These are phyloP conservation scores for Dothideomycetes sp. DNA, from an alignment of 2,329 filamentous ascomycete species.

Conservation along the genomic window DNA sequence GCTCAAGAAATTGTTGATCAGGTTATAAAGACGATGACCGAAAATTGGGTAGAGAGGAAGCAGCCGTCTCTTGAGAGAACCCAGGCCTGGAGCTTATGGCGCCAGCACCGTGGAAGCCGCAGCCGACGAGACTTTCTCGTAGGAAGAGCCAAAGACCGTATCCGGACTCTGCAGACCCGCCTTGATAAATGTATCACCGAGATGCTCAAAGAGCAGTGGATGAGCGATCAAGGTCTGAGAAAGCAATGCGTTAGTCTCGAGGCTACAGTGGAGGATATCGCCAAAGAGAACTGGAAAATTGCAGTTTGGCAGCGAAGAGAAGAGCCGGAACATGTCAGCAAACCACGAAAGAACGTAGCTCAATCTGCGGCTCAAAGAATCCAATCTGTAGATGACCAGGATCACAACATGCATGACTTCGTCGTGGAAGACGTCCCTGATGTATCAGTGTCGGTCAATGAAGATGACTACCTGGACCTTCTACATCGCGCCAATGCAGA, in stretches of 20 bases:
- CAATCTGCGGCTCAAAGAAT: too few species aligned
- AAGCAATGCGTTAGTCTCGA: constrained; percentile 51
- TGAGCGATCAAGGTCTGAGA: constrained; percentile 40
- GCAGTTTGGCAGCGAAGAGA: constrained; percentile 23
- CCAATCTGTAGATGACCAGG: neutral
- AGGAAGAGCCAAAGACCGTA: constrained; percentile 28
- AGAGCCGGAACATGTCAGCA: constrained; percentile 15
- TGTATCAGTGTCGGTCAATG: neutral
- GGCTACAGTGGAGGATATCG: constrained; percentile 50
- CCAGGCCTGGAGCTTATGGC: constrained; percentile 54
- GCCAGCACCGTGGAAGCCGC: constrained; percentile 36
- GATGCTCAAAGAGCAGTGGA: constrained; percentile 44
- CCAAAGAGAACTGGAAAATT: constrained; percentile 39
- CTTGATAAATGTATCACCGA: constrained; percentile 45
- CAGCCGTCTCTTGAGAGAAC: constrained; percentile 44
- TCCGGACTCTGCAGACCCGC: constrained; percentile 37
- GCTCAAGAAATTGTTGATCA: constrained; percentile 44
- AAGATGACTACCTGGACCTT: constrained; percentile 5
- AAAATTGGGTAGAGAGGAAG: constrained; percentile 48
- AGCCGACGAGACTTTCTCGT: constrained; percentile 31
- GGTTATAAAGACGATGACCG: constrained; percentile 39
- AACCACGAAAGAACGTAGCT: neutral
- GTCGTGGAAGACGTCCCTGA: neutral
- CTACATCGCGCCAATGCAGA: too few species aligned
- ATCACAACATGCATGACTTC: constrained; percentile 7